Evolutionary conservation across 176 grass and related monocot genomes (phyloP), one percentile per base, ranked within the genome.

Genomic region (Bromus sterilis): DNA sequence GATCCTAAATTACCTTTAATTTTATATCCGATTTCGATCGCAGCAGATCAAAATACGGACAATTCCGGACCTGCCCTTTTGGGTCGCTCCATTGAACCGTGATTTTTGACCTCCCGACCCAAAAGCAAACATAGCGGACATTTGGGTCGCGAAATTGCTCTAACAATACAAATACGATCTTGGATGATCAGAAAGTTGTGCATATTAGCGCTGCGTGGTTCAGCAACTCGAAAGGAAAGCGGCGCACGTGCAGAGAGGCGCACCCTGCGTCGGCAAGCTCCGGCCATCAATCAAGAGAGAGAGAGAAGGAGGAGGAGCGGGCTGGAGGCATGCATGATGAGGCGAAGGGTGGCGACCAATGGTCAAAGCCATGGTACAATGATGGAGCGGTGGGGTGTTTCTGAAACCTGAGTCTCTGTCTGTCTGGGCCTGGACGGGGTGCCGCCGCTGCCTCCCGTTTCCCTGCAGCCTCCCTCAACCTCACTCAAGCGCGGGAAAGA

Each of bases 401-500:
- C 40, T 64, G 71, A 48, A 13, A 51, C 36, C 70, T 78, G 71
- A 78, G 62, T 78, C 61, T 37, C 81, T 65, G 41, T 49, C 58
- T 61, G 71, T 23, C 12, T 7, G 26, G 21, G 30, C 4, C 60
- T 63, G 60, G 30, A 33, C 29, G 65, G 44, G 78, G 69, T 80
- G 87, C n/a, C n/a, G 78, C 59, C 61, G 91, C 74, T 94, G 86
- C 83, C 89, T 84, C 89, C 86, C 86, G 86, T 91, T 91, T 77
- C 74, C 92, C 89, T 94, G 89, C 89, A 91, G 82, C 80, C 68
- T 86, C 76, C n/a, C n/a, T n/a, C n/a, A n/a, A n/a, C n/a, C n/a
- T 15, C 43, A 48, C 44, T 48, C 44, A 75, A 29, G 37, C 67
- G 53, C 39, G 26, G 20, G 46, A 14, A 51, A 39, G n/a, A n/a